Conservation (phyloP, 148 eudicot genomes). For the Chenopodium album region DNA sequence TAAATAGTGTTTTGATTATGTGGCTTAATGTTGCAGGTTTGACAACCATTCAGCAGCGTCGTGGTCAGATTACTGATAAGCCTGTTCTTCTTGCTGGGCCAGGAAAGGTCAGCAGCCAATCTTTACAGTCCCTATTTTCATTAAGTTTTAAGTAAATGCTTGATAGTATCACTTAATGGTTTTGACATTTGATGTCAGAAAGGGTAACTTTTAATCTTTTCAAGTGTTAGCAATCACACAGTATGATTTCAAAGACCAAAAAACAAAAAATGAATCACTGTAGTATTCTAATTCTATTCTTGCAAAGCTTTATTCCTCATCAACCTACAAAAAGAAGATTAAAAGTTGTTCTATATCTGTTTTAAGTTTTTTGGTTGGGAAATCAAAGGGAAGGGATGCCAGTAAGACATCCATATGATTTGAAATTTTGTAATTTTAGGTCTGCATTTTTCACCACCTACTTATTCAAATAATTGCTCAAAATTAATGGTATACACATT, state of each 20-base stretch:
- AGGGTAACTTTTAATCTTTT: not conserved
- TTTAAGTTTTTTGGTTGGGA: too few relatives aligned
- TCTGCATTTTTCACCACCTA: not conserved
- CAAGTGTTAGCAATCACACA: not conserved
- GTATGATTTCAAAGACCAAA: not conserved
- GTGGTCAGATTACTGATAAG: slow-evolving; percentile 68
- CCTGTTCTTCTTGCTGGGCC: slow-evolving; percentile 96
- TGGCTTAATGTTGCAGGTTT: slow-evolving; percentile 49
- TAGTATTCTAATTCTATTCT: too few relatives aligned
- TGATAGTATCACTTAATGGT: not conserved
- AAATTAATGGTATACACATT: not conserved
- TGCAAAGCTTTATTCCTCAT: not conserved
- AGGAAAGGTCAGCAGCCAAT: slow-evolving; percentile 67
- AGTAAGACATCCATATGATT: too few relatives aligned
- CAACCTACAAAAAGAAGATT: not conserved
- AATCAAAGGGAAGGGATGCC: not conserved
- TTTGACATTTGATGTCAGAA: not conserved
- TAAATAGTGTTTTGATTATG: slow-evolving; percentile 16
- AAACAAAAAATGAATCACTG: too few relatives aligned
- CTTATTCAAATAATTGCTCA: not conserved
- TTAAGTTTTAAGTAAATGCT: not conserved
- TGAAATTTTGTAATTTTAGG: not conserved
- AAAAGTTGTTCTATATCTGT: not conserved
- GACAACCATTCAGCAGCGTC: slow-evolving; percentile 84
- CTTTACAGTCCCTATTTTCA: not conserved